Evolutionary conservation across 352 stramenopile genomes (phyloP).

Genomic region (Phytophthora tentaculata): DNA sequence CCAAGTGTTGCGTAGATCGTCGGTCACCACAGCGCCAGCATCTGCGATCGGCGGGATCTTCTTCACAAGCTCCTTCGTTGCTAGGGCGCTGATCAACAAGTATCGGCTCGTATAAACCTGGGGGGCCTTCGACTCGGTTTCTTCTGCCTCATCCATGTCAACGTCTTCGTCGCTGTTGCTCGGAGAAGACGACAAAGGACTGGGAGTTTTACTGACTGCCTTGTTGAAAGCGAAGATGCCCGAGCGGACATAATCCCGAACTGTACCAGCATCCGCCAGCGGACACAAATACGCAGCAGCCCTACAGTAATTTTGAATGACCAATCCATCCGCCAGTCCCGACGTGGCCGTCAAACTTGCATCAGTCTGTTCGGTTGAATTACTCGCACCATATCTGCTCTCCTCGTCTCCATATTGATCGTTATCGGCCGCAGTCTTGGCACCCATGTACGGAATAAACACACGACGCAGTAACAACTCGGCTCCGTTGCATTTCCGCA

Average conservation of each 20-base stretch:
- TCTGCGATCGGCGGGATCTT: slow-evolving; percentile 64
- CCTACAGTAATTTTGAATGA: slow-evolving; percentile 77
- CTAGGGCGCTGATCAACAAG: slow-evolving; percentile 72
- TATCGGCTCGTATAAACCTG: slow-evolving; percentile 64
- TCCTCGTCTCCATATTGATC: slow-evolving; percentile 75
- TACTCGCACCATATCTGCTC: slow-evolving; percentile 47
- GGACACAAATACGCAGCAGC: slow-evolving; percentile 77
- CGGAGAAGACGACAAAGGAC: slow-evolving; percentile 14
- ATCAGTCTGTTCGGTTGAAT: slow-evolving; percentile 14
- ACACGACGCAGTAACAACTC: slow-evolving; percentile 62
- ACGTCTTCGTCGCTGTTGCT: slow-evolving; percentile 24
- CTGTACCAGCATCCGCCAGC: slow-evolving; percentile 51
- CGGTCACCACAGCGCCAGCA: slow-evolving; percentile 34
- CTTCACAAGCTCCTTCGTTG: slow-evolving; percentile 69
- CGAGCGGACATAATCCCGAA: slow-evolving; percentile 65
- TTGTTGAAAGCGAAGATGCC: slow-evolving; percentile 71
- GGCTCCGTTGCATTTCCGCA: slow-evolving; percentile 68
- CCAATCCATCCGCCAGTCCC: slow-evolving; percentile 60
- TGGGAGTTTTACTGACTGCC: slow-evolving; percentile 7
- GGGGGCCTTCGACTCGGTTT: slow-evolving; percentile 4
- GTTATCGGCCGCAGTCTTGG: slow-evolving; percentile 69
- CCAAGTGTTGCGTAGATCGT: slow-evolving; percentile 61
- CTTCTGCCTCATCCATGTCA: slow-evolving; percentile 2
- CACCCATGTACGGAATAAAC: slow-evolving; percentile 63
- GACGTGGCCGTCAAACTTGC: slow-evolving; percentile 25